Conservation (phyloP, 306 rosid genomes). For the Ceratonia siliqua region DNA sequence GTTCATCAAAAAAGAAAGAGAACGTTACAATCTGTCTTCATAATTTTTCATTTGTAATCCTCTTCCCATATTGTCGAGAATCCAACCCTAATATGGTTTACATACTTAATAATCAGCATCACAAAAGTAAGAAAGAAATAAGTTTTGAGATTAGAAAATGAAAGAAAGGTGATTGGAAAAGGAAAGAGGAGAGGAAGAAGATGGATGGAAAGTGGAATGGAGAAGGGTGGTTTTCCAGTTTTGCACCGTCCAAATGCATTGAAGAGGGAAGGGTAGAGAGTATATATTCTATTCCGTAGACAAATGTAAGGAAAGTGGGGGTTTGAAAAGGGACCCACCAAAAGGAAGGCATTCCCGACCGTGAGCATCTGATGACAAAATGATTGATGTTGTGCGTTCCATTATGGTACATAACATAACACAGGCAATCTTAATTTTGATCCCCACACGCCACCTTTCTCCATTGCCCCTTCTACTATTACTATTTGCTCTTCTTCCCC, state of each 20-base stretch:
- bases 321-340: conserved; percentile 2
- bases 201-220: no score
- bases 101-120: neutral
- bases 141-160: neutral
- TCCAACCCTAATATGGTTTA: neutral
- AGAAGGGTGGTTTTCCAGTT: no score
- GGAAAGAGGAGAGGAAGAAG: neutral
- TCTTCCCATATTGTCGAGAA: neutral
- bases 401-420: no score
- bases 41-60: neutral
- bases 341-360: conserved; percentile 43
- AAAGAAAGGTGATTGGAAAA: neutral
- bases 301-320: neutral
- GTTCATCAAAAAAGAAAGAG: neutral
- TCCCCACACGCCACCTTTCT: no score
- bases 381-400: conserved; percentile 33
- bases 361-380: conserved; percentile 49
- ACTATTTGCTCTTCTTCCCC: no score
- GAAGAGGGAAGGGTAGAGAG: no score
- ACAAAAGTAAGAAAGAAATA: neutral
- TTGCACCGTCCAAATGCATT: no score
- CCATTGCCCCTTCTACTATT: no score
- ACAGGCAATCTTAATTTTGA: no score
- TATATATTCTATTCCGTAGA: neutral
- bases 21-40: no score